Evolutionary conservation across 1,284 basidiomycete genomes (phyloP).

Genomic region (Taiwanofungus camphoratus): DNA sequence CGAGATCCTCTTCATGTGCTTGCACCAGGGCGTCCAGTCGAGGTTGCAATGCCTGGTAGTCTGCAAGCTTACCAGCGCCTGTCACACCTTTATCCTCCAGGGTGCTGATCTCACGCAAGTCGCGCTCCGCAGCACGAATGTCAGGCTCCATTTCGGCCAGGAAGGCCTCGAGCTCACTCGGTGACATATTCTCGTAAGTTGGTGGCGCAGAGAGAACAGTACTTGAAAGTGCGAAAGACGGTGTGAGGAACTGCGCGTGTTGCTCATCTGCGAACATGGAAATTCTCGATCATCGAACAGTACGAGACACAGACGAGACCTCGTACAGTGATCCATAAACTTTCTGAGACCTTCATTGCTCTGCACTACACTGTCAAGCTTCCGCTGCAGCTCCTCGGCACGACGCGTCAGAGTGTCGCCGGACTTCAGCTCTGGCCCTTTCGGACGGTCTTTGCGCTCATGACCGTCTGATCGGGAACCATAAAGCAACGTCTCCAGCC

Average conservation of each 20-base stretch:
- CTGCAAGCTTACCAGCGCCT: constrained; percentile 66
- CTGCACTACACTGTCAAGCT: constrained; percentile 50
- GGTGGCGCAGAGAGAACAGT: constrained; percentile 42
- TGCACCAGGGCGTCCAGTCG: constrained; percentile 52
- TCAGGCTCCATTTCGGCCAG: constrained; percentile 75
- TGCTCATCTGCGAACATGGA: constrained; percentile 57
- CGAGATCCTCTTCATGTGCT: constrained; percentile 53
- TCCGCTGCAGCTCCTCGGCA: constrained; percentile 54
- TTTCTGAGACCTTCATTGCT: constrained; percentile 63
- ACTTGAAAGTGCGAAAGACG: constrained; percentile 66
- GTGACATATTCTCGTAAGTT: constrained; percentile 56
- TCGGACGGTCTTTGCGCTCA: constrained; percentile 30
- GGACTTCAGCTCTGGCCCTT: constrained; percentile 34
- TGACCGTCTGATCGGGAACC: constrained; percentile 52
- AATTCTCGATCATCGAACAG: constrained; percentile 1
- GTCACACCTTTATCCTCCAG: constrained; percentile 66
- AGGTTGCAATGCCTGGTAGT: constrained; percentile 57
- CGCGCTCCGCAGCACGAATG: constrained; percentile 71
- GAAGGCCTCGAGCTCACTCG: constrained; percentile 62
- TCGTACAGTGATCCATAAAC: constrained; percentile 70
- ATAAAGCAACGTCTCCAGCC: constrained; percentile 69
- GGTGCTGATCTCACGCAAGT: constrained; percentile 67
- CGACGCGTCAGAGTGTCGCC: constrained; percentile 52
- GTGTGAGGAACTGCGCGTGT: constrained; percentile 64
- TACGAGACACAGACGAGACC: background rate